Evolutionary conservation across 176 grass and related monocot genomes (phyloP), one percentile per base, ranked within the genome.

Genomic region (Dactylis glomerata): DNA sequence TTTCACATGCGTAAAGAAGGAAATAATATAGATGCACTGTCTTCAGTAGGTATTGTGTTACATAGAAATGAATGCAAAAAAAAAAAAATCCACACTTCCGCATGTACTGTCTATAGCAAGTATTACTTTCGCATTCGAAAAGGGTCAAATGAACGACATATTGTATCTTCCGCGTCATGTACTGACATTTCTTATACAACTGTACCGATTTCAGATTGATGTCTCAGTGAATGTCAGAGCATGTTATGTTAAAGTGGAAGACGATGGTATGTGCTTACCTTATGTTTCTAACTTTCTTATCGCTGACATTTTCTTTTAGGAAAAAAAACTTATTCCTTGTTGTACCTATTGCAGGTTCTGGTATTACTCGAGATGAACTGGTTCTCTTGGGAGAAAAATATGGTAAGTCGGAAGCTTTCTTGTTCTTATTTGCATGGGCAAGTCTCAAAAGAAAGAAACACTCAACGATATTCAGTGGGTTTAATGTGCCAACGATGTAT

Each of bases 321-420:
- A 62, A 28, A 33, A 11, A 57, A 11, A 30, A 10, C 7, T 52
- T 33, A 47, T 73, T 47, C 10, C 2, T 54, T 84, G 69, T 71
- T 81, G 27, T 80, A 75, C 4, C 45, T 49, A 63, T 92, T 87
- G 55, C 85, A 98, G 96, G 93, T 75, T 82, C 80, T 85, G 96
- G 96, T 81, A 95, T 98, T 80, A 92, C 96, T 83, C 85, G 96
- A 73, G 92, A 98, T 82, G 96, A 92, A 87, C 79, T 98, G 67
- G 91, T 98, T 66, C 90, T 92, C 26, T 68, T 98, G 69, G 95
- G 95, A 61, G 91, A 95, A 88, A 98, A 93, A 92, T 90, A 88
- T 85, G 83, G 92, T 89, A 85, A 81, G 66, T 26, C 62, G 78
- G 68, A 78, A 61, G 24, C 73, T 77, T 42, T 31, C 24, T 31